Evolutionary conservation across 2,329 filamentous ascomycete genomes (phyloP).

Genomic region (Eutypa lata): DNA sequence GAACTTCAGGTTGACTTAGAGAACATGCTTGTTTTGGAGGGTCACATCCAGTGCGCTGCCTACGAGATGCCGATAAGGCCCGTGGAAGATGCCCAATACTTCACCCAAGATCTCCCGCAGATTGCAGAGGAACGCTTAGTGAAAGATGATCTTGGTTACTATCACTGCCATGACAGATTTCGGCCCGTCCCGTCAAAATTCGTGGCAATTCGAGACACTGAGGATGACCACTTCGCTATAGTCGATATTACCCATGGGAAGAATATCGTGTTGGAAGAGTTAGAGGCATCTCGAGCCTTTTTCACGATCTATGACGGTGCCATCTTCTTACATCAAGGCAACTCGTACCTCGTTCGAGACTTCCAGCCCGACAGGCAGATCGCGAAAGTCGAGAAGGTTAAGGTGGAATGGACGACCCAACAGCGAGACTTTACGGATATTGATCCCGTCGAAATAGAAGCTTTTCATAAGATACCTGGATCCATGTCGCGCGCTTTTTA

Average conservation of each 20-base stretch:
- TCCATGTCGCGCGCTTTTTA: conserved; percentile 74
- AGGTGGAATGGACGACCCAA: conserved; percentile 91
- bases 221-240: conserved; percentile 89
- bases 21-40: conserved; percentile 88
- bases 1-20: conserved; percentile 87
- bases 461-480: conserved; percentile 66
- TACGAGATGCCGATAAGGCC: conserved; percentile 91
- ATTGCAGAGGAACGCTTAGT: conserved; percentile 73
- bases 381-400: conserved; percentile 83
- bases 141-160: conserved; percentile 75
- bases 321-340: conserved; percentile 96
- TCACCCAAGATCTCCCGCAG: conserved; percentile 68
- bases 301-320: conserved; percentile 97
- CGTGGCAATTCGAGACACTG: conserved; percentile 84
- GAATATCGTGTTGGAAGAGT: conserved; percentile 86
- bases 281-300: conserved; percentile 92
- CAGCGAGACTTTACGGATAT: conserved; percentile 94
- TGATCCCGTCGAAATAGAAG: conserved; percentile 88
- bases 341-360: conserved; percentile 86
- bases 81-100: conserved; percentile 71
- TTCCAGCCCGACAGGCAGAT: conserved; percentile 77
- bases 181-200: conserved; percentile 78
- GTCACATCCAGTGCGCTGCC: conserved; percentile 92
- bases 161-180: conserved; percentile 85
- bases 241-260: conserved; percentile 80